A percentile compares a stretch with the other conserved stretches of the same genome.
Conservation (phyloP, 306 rosid genomes). For the Dryas drummondii region DNA sequence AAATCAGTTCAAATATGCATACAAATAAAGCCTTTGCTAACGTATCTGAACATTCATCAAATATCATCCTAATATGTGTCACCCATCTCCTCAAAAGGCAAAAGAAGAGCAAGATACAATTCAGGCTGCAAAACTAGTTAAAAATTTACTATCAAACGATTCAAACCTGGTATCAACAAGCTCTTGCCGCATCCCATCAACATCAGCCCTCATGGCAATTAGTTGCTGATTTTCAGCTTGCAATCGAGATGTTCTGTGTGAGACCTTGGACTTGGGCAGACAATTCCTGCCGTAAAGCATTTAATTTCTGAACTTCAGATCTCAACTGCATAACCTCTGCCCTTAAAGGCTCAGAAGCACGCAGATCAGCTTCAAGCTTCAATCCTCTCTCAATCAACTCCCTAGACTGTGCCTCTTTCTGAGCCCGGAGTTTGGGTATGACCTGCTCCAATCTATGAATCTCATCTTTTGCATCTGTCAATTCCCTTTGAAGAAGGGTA, state of each 20-base stretch:
- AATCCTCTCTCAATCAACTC: slow-evolving; percentile 38
- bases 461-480: slow-evolving; percentile 47
- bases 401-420: slow-evolving; percentile 36
- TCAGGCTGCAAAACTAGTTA: slow-evolving; percentile 13
- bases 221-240: slow-evolving; percentile 49
- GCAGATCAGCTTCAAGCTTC: slow-evolving; percentile 52
- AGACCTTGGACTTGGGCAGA: slow-evolving; percentile 45
- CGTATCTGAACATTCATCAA: background rate
- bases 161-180: slow-evolving; percentile 48
- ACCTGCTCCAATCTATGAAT: slow-evolving; percentile 38
- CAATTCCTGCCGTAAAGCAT: slow-evolving; percentile 38
- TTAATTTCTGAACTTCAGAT: slow-evolving; percentile 41
- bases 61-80: background rate
- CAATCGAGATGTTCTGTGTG: slow-evolving; percentile 31
- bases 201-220: slow-evolving; percentile 34
- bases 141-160: slow-evolving; percentile 13
- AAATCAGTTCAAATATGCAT: slow-evolving; percentile 23
- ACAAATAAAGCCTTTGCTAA: slow-evolving; percentile 9
- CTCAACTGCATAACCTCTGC: slow-evolving; percentile 47
- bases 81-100: slow-evolving; percentile 7
- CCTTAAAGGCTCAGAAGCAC: slow-evolving; percentile 38
- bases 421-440: slow-evolving; percentile 35
- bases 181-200: slow-evolving; percentile 44
- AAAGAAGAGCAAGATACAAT: background rate
- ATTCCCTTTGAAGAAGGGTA: slow-evolving; percentile 43